Percentiles rank a stretch among this genome's conserved stretches.
phyloP scores from a whole-genome alignment of 176 grass and related monocot species.

The Melocanna baccifera region DNA sequence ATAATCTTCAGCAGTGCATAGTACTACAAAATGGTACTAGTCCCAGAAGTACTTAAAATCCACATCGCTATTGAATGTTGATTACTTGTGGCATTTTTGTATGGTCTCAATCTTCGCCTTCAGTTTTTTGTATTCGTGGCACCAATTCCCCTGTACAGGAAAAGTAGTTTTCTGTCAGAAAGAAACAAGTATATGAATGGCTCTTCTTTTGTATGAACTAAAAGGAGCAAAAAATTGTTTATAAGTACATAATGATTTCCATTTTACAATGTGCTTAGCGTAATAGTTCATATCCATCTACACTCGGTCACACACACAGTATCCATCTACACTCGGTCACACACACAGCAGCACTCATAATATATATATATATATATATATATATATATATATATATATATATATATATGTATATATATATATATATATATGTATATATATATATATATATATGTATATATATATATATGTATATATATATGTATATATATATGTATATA shows the following conservation, averaged over 20 bases:
- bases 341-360: not conserved
- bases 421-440: no score
- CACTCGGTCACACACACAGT: not conserved
- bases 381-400: no score
- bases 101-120: conserved; percentile 73
- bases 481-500: no score
- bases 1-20: not conserved
- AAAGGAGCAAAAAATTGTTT: not conserved
- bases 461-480: no score
- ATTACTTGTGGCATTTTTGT: conserved; percentile 78
- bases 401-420: no score
- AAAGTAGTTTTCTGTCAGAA: conserved; percentile 4
- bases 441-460: no score
- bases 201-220: not conserved
- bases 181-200: not conserved
- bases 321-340: not conserved
- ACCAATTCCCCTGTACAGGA: conserved; percentile 67
- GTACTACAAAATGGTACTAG: not conserved
- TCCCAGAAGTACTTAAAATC: not conserved
- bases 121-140: conserved; percentile 67
- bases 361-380: no score
- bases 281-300: not conserved
- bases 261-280: not conserved
- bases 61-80: not conserved
- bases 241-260: not conserved